Percentiles rank a stretch among this genome's conserved stretches.
These are phyloP conservation scores for Maudiozyma humilis DNA, from an alignment of 1,139 yeast species.

Conservation along the genomic window DNA sequence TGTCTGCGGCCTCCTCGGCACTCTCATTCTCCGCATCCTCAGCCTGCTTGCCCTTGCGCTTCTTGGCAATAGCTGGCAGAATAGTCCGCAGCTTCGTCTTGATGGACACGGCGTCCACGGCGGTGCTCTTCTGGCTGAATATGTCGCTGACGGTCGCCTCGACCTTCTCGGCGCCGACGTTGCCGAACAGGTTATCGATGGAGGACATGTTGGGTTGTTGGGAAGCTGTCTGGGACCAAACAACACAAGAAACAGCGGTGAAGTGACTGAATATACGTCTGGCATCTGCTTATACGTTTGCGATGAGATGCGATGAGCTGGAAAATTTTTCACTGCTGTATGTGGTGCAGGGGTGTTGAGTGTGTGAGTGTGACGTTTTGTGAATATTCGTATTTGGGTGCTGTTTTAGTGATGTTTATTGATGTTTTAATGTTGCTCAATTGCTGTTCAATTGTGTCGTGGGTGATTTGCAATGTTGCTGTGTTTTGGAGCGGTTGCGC, in stretches of 20 bases:
- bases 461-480: no score
- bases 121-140: slow-evolving; percentile 21
- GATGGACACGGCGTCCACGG: slow-evolving; percentile 14
- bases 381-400: no score
- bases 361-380: no score
- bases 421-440: no score
- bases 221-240: no score
- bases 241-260: no score
- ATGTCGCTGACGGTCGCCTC: slow-evolving; percentile 19
- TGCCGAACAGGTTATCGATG: slow-evolving; percentile 38
- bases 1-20: neutral
- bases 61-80: slow-evolving; percentile 7
- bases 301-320: neutral
- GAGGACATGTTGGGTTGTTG: slow-evolving; percentile 33
- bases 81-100: slow-evolving; percentile 8
- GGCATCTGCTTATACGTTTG: no score
- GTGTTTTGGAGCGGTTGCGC: no score
- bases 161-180: slow-evolving; percentile 22
- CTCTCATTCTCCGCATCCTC: slow-evolving; percentile 8
- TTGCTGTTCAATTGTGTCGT: no score
- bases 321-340: neutral
- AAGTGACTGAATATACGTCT: no score
- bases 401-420: no score
- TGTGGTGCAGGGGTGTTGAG: no score
- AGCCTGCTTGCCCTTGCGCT: slow-evolving; percentile 7